Conservation (phyloP, 1,139 yeast genomes). For the Wickerhamomyces sp. region DNA sequence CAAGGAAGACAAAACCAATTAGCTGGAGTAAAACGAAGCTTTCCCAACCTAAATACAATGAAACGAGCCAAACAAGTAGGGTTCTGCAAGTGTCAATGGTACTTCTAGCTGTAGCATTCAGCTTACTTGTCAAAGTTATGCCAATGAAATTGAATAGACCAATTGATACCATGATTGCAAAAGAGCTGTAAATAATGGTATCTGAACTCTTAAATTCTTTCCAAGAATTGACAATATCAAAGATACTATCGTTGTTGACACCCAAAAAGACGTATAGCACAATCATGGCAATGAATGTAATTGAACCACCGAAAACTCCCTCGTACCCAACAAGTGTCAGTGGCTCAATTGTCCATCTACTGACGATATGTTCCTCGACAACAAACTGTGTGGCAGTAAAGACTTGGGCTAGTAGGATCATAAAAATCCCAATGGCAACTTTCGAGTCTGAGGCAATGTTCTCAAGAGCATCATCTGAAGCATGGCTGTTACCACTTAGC, state of each 20-base stretch:
- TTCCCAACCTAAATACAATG: constrained; percentile 77
- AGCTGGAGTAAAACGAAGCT: constrained; percentile 55
- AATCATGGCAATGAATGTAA: constrained; percentile 41
- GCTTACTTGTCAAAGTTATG: constrained; percentile 55
- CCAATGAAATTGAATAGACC: constrained; percentile 74
- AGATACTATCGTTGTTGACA: constrained; percentile 38
- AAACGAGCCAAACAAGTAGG: constrained; percentile 70
- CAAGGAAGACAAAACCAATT: constrained; percentile 58
- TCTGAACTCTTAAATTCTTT: constrained; percentile 41
- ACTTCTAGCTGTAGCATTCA: constrained; percentile 75
- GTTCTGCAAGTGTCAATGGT: constrained; percentile 81
- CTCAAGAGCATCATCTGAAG: constrained; percentile 10
- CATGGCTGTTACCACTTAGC: constrained; percentile 46
- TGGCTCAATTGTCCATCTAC: constrained; percentile 51
- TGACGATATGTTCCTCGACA: constrained; percentile 65
- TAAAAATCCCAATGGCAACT: constrained; percentile 46
- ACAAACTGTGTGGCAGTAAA: constrained; percentile 76
- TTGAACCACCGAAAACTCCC: constrained; percentile 58
- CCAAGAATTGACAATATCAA: constrained; percentile 52
- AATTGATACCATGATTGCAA: constrained; percentile 67
- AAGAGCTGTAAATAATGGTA: constrained; percentile 45
- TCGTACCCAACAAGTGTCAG: constrained; percentile 68
- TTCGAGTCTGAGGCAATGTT: constrained; percentile 15
- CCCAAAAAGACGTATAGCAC: constrained; percentile 41
- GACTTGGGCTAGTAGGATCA: constrained; percentile 59